Evolutionary conservation across 306 rosid species (phyloP), one percentile per base, ranked within the genome.

Genomic region (Citrullus mucosospermus): DNA sequence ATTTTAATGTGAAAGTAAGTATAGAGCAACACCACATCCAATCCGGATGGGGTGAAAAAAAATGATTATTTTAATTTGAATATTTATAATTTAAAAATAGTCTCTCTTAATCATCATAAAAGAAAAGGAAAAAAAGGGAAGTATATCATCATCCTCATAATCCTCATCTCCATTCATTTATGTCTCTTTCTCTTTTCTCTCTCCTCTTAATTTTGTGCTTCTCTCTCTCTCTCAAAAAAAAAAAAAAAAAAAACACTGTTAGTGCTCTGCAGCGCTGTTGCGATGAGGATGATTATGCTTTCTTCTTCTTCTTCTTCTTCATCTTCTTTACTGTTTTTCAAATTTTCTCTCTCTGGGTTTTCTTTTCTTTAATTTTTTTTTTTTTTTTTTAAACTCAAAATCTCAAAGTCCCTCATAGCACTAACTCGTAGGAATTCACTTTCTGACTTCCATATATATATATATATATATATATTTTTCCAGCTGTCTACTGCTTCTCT

Each of bases 401-500:
- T 85, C 86, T 82, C 77, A 69, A 56, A 38, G 22, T 28, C 75
- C 9, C n/a, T 15, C 1, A 20, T 75, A 78, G 84, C 86, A 85
- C 88, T 80, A 75, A 83, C 86, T 85, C 86, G 28, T 78, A 80
- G 86, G 81, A 85, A 71, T 71, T 85, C 85, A 77, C 88, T 82
- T 85, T 82, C 85, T 82, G 80, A 54, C 80, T 84, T 63, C 67
- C 59, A 39, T 83, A 78, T 78, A 25, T 25, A 25, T 25, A 25
- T 25, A 25, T 82, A 25, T 25, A 25, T 25, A 22, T 22, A 22
- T 22, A 25, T 82, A 78, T 80, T 34, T 77, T 82, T 76, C 86
- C 82, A 85, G 84, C 81, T 85, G 88, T 83, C 84, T 78, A 57
- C 63, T 74, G 32, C 50, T 72, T 78, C 72, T 57, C 66, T 55